Base-by-base conservation (phyloP, 1,284 basidiomycete species). In the Dichomitus squalens region DNA sequence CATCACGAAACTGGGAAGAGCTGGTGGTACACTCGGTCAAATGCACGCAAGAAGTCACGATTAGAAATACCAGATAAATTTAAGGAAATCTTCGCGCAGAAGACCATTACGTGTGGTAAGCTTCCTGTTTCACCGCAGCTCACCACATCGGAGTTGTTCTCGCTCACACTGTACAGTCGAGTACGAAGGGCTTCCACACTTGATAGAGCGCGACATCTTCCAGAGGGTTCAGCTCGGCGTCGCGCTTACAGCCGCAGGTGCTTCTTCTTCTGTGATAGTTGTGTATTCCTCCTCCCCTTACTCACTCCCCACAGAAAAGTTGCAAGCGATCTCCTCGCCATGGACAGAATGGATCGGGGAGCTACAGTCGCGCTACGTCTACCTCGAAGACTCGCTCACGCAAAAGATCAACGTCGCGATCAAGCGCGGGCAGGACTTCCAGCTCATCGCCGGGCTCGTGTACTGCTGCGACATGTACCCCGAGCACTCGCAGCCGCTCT, bases 221-320 rank as follows among this genome's bases (percentile, higher is more conserved):
- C 86, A 90, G 65, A 76, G 89, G 31, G 88, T 91, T 7, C 89
- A 91, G 65, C 71, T 90, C n/a, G 88, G 88, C 36, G 83, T 90
- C 75, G 76, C 82, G 14, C 74, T 91, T 47, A 86, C 85, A 3
- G 79, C 83, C 14, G 87, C 85, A 65, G 88, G 88, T 86, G 64
- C 49, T 70, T 57, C 54, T 39, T 18, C 20, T 16, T 50, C 46
- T 18, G 23, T 36, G 7, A 33, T 34, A 7, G 49, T 20, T 11
- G 27, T 39, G 7, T 21, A 33, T 7, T n/a, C 33, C 20, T 46
- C 52, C 23, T 36, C 49, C 52, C 16, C 52, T 34, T 36, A 2
- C n/a, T 31, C 12, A 4, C 52, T n/a, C 12, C 16, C 31, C 38
- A n/a, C 68, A 88, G 88, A 90, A 68, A 89, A 88, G 72, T 68